Percentiles rank a stretch among this genome's conserved stretches.
Conservation (phyloP, 2,329 filamentous ascomycete species). For the Penicillium sp. region DNA sequence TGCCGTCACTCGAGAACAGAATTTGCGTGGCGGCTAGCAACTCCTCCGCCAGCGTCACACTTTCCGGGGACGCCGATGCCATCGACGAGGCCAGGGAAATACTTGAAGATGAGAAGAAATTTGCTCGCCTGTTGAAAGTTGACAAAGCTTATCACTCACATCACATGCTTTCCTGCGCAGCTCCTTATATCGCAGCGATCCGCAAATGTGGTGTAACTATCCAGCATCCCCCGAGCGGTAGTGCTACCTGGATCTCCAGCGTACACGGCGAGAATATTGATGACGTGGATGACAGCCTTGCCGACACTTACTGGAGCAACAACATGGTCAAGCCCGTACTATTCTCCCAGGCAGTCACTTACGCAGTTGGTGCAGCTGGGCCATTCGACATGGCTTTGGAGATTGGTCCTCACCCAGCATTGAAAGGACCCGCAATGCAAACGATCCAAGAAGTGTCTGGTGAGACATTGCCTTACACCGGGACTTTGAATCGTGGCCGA, state of each 20-base stretch:
- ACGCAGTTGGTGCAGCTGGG: slow-evolving; percentile 11
- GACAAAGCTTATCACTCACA: slow-evolving; percentile 47
- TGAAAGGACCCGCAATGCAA: slow-evolving; percentile 30
- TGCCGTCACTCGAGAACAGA: slow-evolving; percentile 25
- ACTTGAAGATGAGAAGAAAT: slow-evolving; percentile 37
- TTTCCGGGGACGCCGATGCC: slow-evolving; percentile 43
- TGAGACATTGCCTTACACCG: slow-evolving; percentile 13
- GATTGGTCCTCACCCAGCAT: slow-evolving; percentile 36
- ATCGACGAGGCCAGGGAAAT: slow-evolving; percentile 32
- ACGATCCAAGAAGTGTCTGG: slow-evolving; percentile 24
- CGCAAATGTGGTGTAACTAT: slow-evolving; percentile 15
- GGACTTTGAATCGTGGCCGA: slow-evolving; percentile 15
- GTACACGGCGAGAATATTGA: slow-evolving; percentile 21
- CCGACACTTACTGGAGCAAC: slow-evolving; percentile 28
- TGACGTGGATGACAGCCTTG: slow-evolving; percentile 14
- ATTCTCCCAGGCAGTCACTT: slow-evolving; percentile 21
- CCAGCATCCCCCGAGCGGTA: background rate
- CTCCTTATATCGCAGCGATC: slow-evolving; percentile 28
- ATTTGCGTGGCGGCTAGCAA: slow-evolving; percentile 41
- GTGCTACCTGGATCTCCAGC: slow-evolving; percentile 30
- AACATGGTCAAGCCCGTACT: slow-evolving; percentile 28
- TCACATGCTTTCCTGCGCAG: slow-evolving; percentile 40
- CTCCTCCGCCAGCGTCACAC: slow-evolving; percentile 42
- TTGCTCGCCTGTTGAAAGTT: slow-evolving; percentile 42
- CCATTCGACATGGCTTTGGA: slow-evolving; percentile 29